phyloP scores from a whole-genome alignment of 1,284 basidiomycete genomes.

The Tilletia indica region DNA sequence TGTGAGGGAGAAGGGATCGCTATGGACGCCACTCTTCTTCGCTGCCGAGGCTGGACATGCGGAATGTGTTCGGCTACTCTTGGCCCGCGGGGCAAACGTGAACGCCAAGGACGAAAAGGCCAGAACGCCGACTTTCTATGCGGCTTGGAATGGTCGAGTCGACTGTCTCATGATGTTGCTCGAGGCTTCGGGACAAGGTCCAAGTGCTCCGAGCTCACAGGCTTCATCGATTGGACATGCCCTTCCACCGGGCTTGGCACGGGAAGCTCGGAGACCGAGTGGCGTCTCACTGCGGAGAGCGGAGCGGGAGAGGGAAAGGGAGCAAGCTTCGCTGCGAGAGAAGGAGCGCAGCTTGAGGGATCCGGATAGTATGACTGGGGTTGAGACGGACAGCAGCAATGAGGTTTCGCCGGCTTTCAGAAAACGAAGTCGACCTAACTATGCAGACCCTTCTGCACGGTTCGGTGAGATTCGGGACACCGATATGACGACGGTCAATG shows the following conservation, averaged over 20 bases:
- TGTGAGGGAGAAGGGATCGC: conserved; percentile 84
- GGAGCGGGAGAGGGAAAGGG: conserved; percentile 4
- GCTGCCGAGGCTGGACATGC: conserved; percentile 84
- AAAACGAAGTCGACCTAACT: conserved; percentile 4
- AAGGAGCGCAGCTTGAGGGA: conserved; percentile 2
- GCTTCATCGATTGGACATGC: conserved; percentile 21
- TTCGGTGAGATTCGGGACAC: not conserved
- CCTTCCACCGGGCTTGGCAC: conserved; percentile 52
- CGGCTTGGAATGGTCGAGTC: conserved; percentile 94
- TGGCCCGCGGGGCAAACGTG: conserved; percentile 75
- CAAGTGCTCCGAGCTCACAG: conserved; percentile 36
- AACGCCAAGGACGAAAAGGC: conserved; percentile 79
- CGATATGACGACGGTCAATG: conserved; percentile 23
- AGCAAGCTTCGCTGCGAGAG: conserved; percentile 2
- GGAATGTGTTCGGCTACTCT: conserved; percentile 72
- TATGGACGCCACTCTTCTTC: conserved; percentile 97
- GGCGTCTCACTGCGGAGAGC: conserved; percentile 5
- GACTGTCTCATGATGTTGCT: conserved; percentile 60
- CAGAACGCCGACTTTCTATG: conserved; percentile 85
- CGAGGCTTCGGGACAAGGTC: conserved; percentile 41
- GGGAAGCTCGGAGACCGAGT: not conserved
- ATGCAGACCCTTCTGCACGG: not conserved
- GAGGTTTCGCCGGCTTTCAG: conserved; percentile 12
- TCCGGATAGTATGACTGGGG: conserved; percentile 10
- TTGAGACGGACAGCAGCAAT: conserved; percentile 17